These are phyloP conservation scores for Botrytis cinerea DNA, from an alignment of 2,329 filamentous ascomycete species.

Conservation along the genomic window DNA sequence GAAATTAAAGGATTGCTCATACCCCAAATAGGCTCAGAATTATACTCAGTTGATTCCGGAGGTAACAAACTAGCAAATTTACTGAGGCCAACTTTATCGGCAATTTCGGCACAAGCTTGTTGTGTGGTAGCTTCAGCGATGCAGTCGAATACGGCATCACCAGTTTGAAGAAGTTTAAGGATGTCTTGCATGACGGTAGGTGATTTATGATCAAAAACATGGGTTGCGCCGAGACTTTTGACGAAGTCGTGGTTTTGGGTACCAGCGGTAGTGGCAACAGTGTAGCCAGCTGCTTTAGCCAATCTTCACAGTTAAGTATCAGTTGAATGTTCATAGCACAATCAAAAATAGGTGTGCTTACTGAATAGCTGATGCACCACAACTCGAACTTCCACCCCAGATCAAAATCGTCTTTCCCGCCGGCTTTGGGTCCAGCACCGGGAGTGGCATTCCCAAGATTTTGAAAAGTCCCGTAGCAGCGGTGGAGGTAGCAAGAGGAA, in stretches of 20 bases:
- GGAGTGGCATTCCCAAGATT: slow-evolving; percentile 27
- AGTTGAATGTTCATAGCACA: neutral
- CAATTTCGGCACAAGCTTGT: slow-evolving; percentile 39
- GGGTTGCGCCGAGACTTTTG: slow-evolving; percentile 47
- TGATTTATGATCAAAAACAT: slow-evolving; percentile 49
- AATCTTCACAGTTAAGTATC: neutral
- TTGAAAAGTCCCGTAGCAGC: slow-evolving; percentile 42
- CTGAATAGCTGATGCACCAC: slow-evolving; percentile 33
- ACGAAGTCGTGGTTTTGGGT: slow-evolving; percentile 47
- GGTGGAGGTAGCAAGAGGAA: slow-evolving; percentile 43
- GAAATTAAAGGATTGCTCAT: neutral
- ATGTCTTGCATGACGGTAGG: slow-evolving; percentile 29
- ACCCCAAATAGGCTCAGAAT: slow-evolving; percentile 29
- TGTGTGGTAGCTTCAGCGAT: slow-evolving; percentile 34
- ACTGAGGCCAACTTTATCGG: slow-evolving; percentile 36
- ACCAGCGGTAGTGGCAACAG: slow-evolving; percentile 49
- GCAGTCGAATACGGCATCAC: slow-evolving; percentile 35
- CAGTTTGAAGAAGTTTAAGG: slow-evolving; percentile 25
- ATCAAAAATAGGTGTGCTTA: neutral
- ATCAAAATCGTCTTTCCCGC: slow-evolving; percentile 33
- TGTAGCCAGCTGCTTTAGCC: slow-evolving; percentile 42
- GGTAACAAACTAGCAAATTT: slow-evolving; percentile 28
- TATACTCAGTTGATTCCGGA: slow-evolving; percentile 29
- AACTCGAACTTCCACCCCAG: slow-evolving; percentile 35
- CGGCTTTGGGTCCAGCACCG: slow-evolving; percentile 25